Conservation (phyloP, 768 basidiomycete species). For the Phaffia tasmanica region DNA sequence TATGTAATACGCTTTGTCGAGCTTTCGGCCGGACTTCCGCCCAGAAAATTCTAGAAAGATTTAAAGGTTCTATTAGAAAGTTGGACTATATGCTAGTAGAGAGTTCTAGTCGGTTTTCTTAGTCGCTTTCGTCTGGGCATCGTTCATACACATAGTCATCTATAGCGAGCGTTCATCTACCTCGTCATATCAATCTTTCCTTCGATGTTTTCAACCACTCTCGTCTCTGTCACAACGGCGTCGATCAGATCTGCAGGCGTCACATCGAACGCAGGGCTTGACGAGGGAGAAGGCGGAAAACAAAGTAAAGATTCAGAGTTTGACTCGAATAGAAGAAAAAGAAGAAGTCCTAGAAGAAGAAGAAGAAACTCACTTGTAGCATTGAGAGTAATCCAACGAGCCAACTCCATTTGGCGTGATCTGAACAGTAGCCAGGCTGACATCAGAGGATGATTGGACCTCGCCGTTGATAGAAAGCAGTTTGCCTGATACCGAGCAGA, state of each 20-base stretch:
- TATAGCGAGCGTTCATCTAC: not conserved
- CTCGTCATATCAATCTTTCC: constrained; percentile 24
- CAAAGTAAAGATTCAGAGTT: constrained; percentile 41
- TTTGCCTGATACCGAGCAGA: constrained; percentile 74
- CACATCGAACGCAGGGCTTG: constrained; percentile 94
- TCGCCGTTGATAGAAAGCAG: constrained; percentile 48
- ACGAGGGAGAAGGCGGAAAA: constrained; percentile 45
- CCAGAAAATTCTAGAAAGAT: no score
- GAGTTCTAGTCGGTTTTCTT: no score
- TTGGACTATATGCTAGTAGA: no score
- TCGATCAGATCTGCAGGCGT: constrained; percentile 87
- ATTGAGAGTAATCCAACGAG: constrained; percentile 32
- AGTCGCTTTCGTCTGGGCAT: no score
- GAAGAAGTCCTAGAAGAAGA: not conserved
- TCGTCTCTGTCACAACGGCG: constrained; percentile 91
- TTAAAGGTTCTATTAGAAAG: no score
- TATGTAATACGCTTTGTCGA: no score
- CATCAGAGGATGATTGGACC: constrained; percentile 39
- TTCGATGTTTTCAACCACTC: constrained; percentile 58
- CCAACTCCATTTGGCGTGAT: constrained; percentile 55
- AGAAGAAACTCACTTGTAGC: constrained; percentile 30
- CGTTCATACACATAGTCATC: no score
- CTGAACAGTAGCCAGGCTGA: constrained; percentile 65
- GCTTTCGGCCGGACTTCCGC: no score
- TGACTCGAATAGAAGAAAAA: not conserved